Conservation (phyloP, 164 flowering plant genomes). For the Chimonanthus praecox region DNA sequence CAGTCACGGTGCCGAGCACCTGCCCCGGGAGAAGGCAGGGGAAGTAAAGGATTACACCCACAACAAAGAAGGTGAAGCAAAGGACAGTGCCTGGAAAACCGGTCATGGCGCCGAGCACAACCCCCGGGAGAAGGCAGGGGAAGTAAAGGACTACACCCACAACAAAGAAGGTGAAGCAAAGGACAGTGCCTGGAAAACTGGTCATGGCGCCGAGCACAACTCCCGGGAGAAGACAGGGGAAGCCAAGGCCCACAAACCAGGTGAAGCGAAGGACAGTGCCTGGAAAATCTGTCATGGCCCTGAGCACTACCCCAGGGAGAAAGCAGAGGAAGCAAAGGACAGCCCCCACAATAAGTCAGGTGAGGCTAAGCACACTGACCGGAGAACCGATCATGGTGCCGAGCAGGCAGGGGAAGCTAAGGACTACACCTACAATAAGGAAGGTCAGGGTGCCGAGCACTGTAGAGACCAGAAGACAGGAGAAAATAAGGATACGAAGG, state of each 20-base stretch:
- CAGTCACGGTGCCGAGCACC: neutral
- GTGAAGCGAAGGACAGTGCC: neutral
- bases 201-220: neutral
- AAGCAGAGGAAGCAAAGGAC: slow-evolving; percentile 14
- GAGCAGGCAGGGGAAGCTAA: slow-evolving; percentile 23
- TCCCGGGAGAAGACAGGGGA: neutral
- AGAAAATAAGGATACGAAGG: no score
- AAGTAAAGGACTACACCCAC: neutral
- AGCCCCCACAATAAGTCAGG: neutral
- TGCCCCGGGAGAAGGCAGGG: neutral
- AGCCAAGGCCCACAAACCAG: neutral
- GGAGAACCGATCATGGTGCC: slow-evolving; percentile 5
- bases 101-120: slow-evolving; percentile 37
- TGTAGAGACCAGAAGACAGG: no score
- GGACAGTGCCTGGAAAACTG: slow-evolving; percentile 1
- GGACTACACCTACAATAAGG: no score
- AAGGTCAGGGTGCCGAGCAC: no score
- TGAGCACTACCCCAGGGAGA: no score
- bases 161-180: slow-evolving; percentile 34
- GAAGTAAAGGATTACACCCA: slow-evolving; percentile 28
- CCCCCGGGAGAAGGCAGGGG: slow-evolving; percentile 25
- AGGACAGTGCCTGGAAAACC: slow-evolving; percentile 16
- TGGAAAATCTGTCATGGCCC: no score
- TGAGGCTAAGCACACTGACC: slow-evolving; percentile 2
- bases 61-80: slow-evolving; percentile 19